Conservation (phyloP, 805 yeast species). For the Teunomyces stri region DNA sequence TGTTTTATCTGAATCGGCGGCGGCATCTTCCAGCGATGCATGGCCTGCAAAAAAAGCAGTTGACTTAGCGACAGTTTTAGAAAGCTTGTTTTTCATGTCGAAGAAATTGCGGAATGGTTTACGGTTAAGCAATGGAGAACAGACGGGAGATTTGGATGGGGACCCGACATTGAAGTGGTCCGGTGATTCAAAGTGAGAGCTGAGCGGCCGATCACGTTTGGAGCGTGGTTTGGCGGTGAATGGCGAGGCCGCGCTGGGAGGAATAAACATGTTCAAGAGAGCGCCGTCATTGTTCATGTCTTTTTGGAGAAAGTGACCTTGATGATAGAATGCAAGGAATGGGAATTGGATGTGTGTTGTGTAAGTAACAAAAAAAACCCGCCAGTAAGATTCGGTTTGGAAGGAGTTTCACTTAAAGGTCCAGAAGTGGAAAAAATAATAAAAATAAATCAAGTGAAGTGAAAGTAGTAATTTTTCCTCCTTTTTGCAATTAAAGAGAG, state of each 20-base stretch:
- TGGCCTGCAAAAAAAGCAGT: background rate
- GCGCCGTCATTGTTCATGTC: conserved; percentile 7
- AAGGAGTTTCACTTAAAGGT: background rate
- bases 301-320: background rate
- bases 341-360: background rate
- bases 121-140: conserved; percentile 20
- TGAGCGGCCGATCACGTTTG: conserved; percentile 27
- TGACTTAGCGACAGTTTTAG: conserved; percentile 11
- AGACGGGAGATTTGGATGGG: background rate
- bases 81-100: conserved; percentile 18
- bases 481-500: no score
- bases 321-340: conserved; percentile 1
- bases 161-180: conserved; percentile 11
- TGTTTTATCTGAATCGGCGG: conserved; percentile 2
- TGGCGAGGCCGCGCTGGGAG: background rate
- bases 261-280: conserved; percentile 2
- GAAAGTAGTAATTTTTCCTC: no score
- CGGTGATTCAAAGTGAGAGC: conserved; percentile 41
- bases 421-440: background rate
- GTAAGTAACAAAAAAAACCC: background rate
- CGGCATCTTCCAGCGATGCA: conserved; percentile 3
- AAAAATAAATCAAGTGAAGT: background rate
- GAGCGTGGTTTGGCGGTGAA: conserved; percentile 9
- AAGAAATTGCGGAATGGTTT: conserved; percentile 27
- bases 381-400: background rate